Conservation (phyloP, 2,329 filamentous ascomycete genomes). For the Penicillium oxalicum region DNA sequence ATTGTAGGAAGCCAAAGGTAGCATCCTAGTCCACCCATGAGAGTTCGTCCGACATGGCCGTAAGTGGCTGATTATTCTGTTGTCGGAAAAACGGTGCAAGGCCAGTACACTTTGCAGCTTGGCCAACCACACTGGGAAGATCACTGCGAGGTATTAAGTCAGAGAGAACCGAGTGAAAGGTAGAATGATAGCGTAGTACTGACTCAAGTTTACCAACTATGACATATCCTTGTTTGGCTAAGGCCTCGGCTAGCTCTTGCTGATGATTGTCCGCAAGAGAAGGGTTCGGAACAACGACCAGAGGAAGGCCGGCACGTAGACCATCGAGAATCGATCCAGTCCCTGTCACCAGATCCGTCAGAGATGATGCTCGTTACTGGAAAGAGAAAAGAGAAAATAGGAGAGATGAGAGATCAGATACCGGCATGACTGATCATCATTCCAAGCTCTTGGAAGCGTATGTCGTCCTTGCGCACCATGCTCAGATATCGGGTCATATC, state of each 20-base stretch:
- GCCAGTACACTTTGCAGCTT: background rate
- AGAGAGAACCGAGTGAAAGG: background rate
- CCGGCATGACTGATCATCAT: constrained; percentile 86
- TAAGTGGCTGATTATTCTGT: background rate
- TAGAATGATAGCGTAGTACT: constrained; percentile 19
- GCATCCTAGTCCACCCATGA: constrained; percentile 2
- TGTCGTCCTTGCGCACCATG: constrained; percentile 42
- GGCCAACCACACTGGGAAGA: background rate
- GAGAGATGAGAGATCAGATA: constrained; percentile 32
- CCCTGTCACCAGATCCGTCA: constrained; percentile 47
- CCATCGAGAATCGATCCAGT: constrained; percentile 85
- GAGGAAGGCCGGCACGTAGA: constrained; percentile 63
- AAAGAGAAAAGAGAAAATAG: no score
- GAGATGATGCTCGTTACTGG: no score
- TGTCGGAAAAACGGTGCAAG: background rate
- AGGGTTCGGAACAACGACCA: constrained; percentile 87
- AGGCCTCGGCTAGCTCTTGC: constrained; percentile 71
- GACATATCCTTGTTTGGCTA: constrained; percentile 69
- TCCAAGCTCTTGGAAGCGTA: constrained; percentile 47
- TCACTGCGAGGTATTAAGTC: constrained; percentile 2
- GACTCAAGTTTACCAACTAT: constrained; percentile 65
- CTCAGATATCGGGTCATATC: constrained; percentile 57
- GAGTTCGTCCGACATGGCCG: constrained; percentile 4
- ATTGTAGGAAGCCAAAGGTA: background rate
- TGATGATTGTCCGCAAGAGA: constrained; percentile 85